Percentiles rank a stretch among this genome's conserved stretches.
phyloP scores from a whole-genome alignment of 23 red algal species.

The Gracilaria domingensis region DNA sequence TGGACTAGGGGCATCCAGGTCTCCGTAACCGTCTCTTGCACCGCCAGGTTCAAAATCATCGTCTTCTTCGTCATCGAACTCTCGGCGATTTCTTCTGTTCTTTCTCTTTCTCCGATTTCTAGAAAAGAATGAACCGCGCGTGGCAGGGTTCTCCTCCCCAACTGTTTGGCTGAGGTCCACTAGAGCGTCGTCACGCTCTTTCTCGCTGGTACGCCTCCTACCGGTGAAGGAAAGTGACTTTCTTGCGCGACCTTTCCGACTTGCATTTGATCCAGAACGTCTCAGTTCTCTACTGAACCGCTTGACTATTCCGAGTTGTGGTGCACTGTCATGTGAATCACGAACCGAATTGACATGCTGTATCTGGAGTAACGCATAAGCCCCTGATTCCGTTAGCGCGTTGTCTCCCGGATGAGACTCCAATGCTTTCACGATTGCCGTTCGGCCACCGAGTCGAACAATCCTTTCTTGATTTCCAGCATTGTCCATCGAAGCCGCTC shows the following conservation, averaged over 20 bases:
- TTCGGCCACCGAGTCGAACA: constrained; percentile 65
- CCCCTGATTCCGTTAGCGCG: constrained; percentile 49
- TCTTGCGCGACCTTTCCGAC: background rate
- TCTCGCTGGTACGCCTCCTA: constrained; percentile 17
- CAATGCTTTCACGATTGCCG: constrained; percentile 65
- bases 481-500: constrained; percentile 55
- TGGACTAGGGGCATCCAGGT: background rate
- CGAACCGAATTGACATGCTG: constrained; percentile 43
- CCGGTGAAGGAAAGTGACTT: constrained; percentile 58
- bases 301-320: constrained; percentile 66
- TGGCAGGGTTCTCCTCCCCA: background rate
- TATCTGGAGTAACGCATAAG: constrained; percentile 58
- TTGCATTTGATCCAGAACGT: constrained; percentile 35
- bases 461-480: constrained; percentile 63
- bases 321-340: constrained; percentile 26
- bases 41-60: constrained; percentile 11
- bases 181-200: constrained; percentile 32
- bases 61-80: constrained; percentile 32
- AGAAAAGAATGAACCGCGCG: constrained; percentile 19
- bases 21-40: constrained; percentile 48
- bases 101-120: constrained; percentile 27
- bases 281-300: constrained; percentile 55
- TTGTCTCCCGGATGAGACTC: constrained; percentile 67
- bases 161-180: background rate
- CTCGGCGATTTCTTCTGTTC: background rate